Percentiles rank a stretch among this genome's conserved stretches.
Conservation (phyloP, 371 early-diverging fungal genomes). For the Apophysomyces trapeziformis region DNA sequence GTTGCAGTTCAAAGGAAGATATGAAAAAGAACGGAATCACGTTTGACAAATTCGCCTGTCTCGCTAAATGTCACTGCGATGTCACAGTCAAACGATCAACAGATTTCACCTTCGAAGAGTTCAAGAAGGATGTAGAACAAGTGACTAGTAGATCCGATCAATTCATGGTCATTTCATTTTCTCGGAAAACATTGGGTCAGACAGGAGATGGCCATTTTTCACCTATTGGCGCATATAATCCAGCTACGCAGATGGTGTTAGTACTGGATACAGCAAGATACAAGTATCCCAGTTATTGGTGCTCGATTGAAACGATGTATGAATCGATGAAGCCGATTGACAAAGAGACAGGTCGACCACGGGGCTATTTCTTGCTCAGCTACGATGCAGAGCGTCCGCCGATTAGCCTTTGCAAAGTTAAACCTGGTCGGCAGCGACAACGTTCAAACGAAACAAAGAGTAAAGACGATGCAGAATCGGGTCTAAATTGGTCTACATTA, state of each 20-base stretch:
- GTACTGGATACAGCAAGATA: constrained; percentile 81
- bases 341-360: constrained; percentile 74
- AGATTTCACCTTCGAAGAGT: constrained; percentile 73
- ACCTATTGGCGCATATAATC: constrained; percentile 74
- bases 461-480: background rate
- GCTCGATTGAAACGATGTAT: constrained; percentile 70
- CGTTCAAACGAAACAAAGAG: background rate
- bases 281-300: constrained; percentile 88
- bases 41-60: constrained; percentile 86
- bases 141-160: constrained; percentile 71
- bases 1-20: constrained; percentile 78
- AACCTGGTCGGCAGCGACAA: constrained; percentile 6
- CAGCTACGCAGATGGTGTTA: constrained; percentile 67
- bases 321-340: constrained; percentile 85
- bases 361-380: constrained; percentile 87
- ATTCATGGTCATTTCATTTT: constrained; percentile 90
- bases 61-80: constrained; percentile 86
- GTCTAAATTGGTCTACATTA: constrained; percentile 51
- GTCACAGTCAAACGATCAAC: constrained; percentile 74
- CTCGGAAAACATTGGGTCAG: constrained; percentile 78
- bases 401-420: constrained; percentile 42
- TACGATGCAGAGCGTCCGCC: constrained; percentile 52
- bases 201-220: constrained; percentile 92
- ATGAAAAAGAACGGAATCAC: constrained; percentile 87
- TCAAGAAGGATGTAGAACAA: constrained; percentile 70